Conservation (phyloP, 768 basidiomycete species). For the Tylopilus balloui region DNA sequence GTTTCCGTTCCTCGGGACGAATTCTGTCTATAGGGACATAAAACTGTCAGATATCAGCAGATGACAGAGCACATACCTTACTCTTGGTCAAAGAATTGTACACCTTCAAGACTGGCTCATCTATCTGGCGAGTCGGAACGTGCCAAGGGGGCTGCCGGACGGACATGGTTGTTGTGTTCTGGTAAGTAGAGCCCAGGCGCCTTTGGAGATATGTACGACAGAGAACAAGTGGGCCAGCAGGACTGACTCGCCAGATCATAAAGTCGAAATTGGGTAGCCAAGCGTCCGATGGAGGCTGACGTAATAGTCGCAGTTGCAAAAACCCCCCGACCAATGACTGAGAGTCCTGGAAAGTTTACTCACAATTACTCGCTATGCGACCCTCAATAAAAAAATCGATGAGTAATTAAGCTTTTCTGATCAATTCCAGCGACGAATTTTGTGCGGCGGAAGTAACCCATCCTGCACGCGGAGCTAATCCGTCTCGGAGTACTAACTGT, state of each 20-base stretch:
- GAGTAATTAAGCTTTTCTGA: constrained; percentile 2
- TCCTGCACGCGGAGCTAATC: not conserved
- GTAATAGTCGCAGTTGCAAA: constrained; percentile 11
- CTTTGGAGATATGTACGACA: constrained; percentile 7
- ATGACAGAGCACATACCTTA: constrained; percentile 56
- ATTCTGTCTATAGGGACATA: constrained; percentile 56
- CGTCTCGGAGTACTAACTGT: not conserved
- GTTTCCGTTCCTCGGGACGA: constrained; percentile 62
- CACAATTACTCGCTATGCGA: not conserved
- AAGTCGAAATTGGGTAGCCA: constrained; percentile 6
- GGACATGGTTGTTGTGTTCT: constrained; percentile 40
- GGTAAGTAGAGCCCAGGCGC: constrained; percentile 2
- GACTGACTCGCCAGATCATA: constrained; percentile 25
- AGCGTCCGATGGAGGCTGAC: constrained; percentile 13
- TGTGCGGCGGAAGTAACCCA: not conserved
- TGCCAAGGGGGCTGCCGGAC: constrained; percentile 54
- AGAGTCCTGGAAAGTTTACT: too few relatives aligned
- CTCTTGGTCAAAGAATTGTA: constrained; percentile 91
- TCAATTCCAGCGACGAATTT: not conserved
- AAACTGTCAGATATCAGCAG: constrained; percentile 6
- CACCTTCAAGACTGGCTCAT: constrained; percentile 58
- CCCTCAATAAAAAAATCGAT: constrained; percentile 1
- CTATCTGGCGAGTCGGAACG: constrained; percentile 33
- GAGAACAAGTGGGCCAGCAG: constrained; percentile 1
- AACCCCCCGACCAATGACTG: not conserved